Base-by-base conservation (phyloP, 805 yeast genomes). In the Phaffomyces thermotolerans region DNA sequence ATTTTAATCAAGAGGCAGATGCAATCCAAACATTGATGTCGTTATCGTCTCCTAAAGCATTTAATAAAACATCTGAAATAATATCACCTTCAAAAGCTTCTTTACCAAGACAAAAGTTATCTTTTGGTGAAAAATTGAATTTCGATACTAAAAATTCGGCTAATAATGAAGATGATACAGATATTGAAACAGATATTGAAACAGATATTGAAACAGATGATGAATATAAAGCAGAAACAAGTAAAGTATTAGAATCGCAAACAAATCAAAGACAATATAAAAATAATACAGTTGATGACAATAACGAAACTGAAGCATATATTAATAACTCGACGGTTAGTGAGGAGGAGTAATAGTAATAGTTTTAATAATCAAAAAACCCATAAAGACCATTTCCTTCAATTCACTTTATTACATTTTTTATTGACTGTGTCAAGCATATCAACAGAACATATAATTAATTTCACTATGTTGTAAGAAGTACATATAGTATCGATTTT, bases 11-110 rank as follows among this genome's bases (percentile, higher is more conserved):
- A 4, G 69, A 67, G 46, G 69, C 62, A 4, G 71, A 66, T 42
- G 72, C 71, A 2, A 60, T 68, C 4, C 69, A 66, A 37, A 67
- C 69, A 4, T 49, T 68, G 17, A 68, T 68, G 71, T 65, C 71
- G 1, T 51, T 68, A 20, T 58, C 72, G 7, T 64, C 68, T 1
- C 68, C 69, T 5, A 41, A 45, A 23, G 29, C 48, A 29, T 51
- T 49, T 27, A 49, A 49, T 17, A 41, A 41, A 6, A 31, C 35
- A 23, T 6, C 25, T 6, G 48, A 42, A 4, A 29, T 30, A 12
- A 23, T 29, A n/a, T 39, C 41, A 39, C 41, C 41, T 5, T 14
- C 30, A 8, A 31, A 8, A 7, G 12, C 13, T 10, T 14, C 42
- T 1, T 34, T 50, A 17, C 61, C 61, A 5, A 45, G 48, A 41